phyloP scores from a whole-genome alignment of 768 basidiomycete species.

The Auriculariales sp. region DNA sequence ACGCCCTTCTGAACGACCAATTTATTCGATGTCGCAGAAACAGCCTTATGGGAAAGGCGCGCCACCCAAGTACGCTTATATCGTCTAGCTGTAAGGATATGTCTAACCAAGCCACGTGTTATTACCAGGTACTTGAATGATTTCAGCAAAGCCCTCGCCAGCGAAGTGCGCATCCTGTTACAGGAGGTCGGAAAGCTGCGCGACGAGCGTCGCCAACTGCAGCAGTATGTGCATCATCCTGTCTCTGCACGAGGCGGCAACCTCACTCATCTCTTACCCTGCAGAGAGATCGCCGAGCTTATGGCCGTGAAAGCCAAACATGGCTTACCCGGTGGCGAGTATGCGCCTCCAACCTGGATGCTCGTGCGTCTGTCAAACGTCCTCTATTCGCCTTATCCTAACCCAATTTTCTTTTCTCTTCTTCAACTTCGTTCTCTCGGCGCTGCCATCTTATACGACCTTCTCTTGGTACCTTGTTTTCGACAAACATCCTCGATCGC shows the following conservation, averaged over 20 bases:
- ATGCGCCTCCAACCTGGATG: conserved; percentile 3
- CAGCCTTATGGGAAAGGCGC: background rate
- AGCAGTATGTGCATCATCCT: conserved; percentile 22
- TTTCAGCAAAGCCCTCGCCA: conserved; percentile 47
- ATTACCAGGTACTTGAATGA: conserved; percentile 37
- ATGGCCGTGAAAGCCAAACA: conserved; percentile 11
- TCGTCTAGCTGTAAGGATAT: background rate
- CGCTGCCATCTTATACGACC: background rate
- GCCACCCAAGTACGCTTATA: background rate
- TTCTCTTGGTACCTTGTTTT: background rate
- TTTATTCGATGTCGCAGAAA: background rate
- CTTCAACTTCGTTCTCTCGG: too few species aligned
- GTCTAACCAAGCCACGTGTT: background rate
- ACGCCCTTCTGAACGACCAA: too few species aligned
- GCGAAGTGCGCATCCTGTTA: conserved; percentile 46
- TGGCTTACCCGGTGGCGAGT: conserved; percentile 10
- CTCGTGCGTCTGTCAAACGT: too few species aligned
- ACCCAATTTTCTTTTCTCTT: too few species aligned
- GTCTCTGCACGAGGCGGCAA: background rate
- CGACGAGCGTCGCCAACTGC: conserved; percentile 41
- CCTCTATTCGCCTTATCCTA: background rate
- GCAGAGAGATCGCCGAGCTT: conserved; percentile 10
- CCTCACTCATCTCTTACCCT: background rate
- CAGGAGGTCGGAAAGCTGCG: conserved; percentile 46
- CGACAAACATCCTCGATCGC: background rate